These are phyloP conservation scores for Globomyces pollinis-pini DNA, from an alignment of 192 early-diverging fungal genomes.

Conservation along the genomic window DNA sequence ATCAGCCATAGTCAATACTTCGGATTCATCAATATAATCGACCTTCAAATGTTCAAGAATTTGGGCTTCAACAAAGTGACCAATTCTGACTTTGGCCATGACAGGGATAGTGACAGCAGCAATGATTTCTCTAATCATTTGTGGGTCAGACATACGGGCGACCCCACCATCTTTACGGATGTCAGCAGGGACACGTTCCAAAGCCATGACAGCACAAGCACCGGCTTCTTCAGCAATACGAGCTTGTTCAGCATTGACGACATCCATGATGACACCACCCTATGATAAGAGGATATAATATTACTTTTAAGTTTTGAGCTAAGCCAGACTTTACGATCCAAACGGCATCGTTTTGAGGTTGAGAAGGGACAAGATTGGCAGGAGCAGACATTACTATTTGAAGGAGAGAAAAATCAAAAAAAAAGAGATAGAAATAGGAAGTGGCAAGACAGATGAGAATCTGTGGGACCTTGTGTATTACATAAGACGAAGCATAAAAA, in stretches of 20 bases:
- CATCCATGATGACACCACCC: conserved; percentile 99
- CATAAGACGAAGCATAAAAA: no score
- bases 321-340: conserved; percentile 93
- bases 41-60: conserved; percentile 85
- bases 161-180: conserved; percentile 95
- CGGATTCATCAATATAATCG: conserved; percentile 97
- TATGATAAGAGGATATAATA: conserved; percentile 17
- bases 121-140: conserved; percentile 95
- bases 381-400: conserved; percentile 20
- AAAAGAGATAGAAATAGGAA: no score
- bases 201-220: conserved; percentile 94
- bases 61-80: conserved; percentile 98
- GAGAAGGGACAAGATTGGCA: conserved; percentile 45
- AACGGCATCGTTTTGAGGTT: conserved; percentile 14
- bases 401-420: no score
- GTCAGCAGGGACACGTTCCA: conserved; percentile 97
- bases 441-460: no score
- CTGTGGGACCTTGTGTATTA: no score
- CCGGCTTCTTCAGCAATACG: conserved; percentile 95
- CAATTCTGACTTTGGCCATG: conserved; percentile 98
- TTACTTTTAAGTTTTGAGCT: conserved; percentile 92
- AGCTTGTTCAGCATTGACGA: conserved; percentile 94
- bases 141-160: conserved; percentile 96
- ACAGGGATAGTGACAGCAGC: conserved; percentile 94
- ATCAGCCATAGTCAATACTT: conserved; percentile 94